Evolutionary conservation across 768 basidiomycete species (phyloP), one percentile per base, ranked within the genome.

Genomic region (Termitomyces sp.): DNA sequence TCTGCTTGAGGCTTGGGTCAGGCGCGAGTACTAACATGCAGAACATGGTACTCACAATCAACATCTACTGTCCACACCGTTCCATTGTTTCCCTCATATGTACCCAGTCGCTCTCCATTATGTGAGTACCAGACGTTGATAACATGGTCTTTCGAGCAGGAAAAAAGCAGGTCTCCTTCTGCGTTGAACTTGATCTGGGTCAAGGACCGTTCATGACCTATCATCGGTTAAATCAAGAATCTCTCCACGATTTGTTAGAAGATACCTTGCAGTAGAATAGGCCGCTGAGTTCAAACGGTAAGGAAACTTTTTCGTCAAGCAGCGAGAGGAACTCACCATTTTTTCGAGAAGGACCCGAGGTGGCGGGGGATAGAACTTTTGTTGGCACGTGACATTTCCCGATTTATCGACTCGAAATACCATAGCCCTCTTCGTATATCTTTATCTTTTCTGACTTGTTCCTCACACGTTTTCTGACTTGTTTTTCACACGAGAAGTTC

Each of bases 41-140:
- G 24, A 20, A 59, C 22, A 39, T 32, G 58, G 53, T 58, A 77
- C 92, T 73, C 73, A 97, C 94, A 86, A 79, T 99, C 97, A 53
- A 93, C 85, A 72, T 96, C 94, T 63, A 95, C 84, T 52, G 94
- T 95, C 97, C 97, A 98, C 27, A 99, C 90, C 0, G 91, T 81
- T 56, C 97, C 97, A 67, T 98, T 99, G 73, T 97, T 87, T 41
- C 94, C 97, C 46, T 92, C 86, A 68, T 97, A 98, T 58, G 97
- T 99, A 36, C 97, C 97, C 65, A 99, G 73, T 58, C 97, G 81
- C 78, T 98, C 97, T 51, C 97, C 97, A 66, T 99, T 99, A 66
- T 96, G 92, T 13, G 94, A 88, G 71, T 83, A 97, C 96, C 96
- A 98, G 51, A 93, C 94, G 69, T 97, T 98, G 71, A 98, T 91